Evolutionary conservation across 345 rosid species (phyloP), one percentile per base, ranked within the genome.

Genomic region (Cardamine chenopodiifolia): DNA sequence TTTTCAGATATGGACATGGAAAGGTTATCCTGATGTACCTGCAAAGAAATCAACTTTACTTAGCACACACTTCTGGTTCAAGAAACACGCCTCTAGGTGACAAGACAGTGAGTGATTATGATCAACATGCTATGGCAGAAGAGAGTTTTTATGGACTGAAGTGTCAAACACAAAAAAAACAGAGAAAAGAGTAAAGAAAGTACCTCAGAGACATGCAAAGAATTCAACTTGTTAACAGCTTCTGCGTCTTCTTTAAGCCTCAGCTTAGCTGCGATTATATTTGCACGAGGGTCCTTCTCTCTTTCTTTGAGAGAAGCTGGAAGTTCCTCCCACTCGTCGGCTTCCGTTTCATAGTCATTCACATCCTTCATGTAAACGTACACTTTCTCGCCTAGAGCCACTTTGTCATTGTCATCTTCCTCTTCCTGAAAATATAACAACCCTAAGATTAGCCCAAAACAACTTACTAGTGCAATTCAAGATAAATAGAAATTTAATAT

Each of bases 171-270:
- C n/a, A 17, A 15, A n/a, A 14, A 62, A 52, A 13, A 25, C 20
- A 19, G 25, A 6, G 15, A 32, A 8, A 42, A 62, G 19, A 54
- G 42, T 45, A 54, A 61, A 56, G 72, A n/a, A 54, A 32, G 67
- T 60, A 77, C 69, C 77, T 78, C 93, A 58, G 87, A 70, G 64
- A 90, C 91, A 20, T 37, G 79, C 55, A 86, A 81, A 50, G 84
- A 81, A 73, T 77, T 76, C 68, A 85, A 84, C 49, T 78, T 79
- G 73, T 77, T 78, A 52, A 91, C 95, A 58, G 95, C 82, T 64
- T 87, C 92, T 52, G 81, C 92, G 69, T 91, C 97, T 71, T 91
- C 95, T 77, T 77, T 85, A 32, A 91, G 89, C 84, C 93, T 79
- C 66, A 86, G 69, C 75, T 82, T 79, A 1, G 95, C 97, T 25